phyloP scores from a whole-genome alignment of 2,329 filamentous ascomycete species.

The Paecilomyces dactylethromorphus region DNA sequence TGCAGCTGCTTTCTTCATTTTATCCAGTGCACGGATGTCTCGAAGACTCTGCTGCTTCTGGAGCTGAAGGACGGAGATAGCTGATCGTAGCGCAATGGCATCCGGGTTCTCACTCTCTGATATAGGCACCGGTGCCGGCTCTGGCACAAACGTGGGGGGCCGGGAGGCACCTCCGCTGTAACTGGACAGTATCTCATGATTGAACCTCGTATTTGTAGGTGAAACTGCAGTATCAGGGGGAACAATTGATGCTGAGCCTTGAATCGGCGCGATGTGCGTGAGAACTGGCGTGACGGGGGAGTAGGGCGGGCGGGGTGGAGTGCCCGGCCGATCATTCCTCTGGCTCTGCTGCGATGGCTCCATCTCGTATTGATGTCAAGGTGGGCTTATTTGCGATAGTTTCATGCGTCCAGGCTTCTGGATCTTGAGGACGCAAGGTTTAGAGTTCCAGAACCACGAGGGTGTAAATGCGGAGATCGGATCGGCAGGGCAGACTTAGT shows the following conservation, averaged over 20 bases:
- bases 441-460: constrained; percentile 1
- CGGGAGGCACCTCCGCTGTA: constrained; percentile 7
- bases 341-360: constrained; percentile 13
- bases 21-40: constrained; percentile 66
- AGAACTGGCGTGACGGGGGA: constrained; percentile 42
- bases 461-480: background rate
- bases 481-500: background rate
- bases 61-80: constrained; percentile 79
- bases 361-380: constrained; percentile 25
- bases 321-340: constrained; percentile 22
- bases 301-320: constrained; percentile 39
- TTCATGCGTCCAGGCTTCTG: background rate
- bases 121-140: constrained; percentile 37
- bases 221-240: constrained; percentile 25
- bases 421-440: background rate
- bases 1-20: constrained; percentile 64
- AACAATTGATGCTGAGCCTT: constrained; percentile 21
- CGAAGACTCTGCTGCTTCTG: constrained; percentile 71
- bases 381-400: background rate
- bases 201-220: constrained; percentile 13
- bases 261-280: constrained; percentile 26
- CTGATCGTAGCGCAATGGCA: constrained; percentile 76
- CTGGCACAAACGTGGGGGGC: constrained; percentile 22
- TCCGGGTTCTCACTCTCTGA: constrained; percentile 63
- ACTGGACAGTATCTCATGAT: constrained; percentile 2